phyloP scores from a whole-genome alignment of 1,284 basidiomycete species.

The Cryptococcus sp. region DNA sequence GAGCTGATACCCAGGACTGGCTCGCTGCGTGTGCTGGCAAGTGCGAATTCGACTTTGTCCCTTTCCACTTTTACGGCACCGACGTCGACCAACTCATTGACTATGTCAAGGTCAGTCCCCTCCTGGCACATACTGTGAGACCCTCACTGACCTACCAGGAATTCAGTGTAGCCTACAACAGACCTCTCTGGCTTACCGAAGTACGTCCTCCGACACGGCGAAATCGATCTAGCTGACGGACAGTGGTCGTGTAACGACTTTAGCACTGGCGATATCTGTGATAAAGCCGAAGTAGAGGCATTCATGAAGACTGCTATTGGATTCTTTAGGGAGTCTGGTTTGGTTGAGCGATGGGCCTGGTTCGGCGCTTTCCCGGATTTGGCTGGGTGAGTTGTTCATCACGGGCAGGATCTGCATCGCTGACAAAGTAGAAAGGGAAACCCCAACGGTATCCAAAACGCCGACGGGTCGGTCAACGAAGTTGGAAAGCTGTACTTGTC shows the following conservation, averaged over 20 bases:
- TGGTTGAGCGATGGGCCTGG: constrained; percentile 31
- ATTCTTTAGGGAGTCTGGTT: constrained; percentile 13
- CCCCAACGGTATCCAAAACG: constrained; percentile 21
- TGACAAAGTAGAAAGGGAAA: constrained; percentile 3
- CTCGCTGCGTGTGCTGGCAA: constrained; percentile 26
- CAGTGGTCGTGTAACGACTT: constrained; percentile 21
- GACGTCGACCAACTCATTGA: constrained; percentile 25
- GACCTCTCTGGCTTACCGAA: constrained; percentile 38
- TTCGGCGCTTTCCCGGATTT: constrained; percentile 29
- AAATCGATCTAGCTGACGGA: not conserved
- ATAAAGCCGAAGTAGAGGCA: constrained; percentile 15
- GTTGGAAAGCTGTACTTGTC: constrained; percentile 23
- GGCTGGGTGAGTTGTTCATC: not conserved
- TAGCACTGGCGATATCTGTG: constrained; percentile 17
- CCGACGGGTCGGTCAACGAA: constrained; percentile 22
- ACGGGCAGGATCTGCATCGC: not conserved
- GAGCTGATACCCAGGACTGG: constrained; percentile 17
- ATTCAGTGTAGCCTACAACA: constrained; percentile 5
- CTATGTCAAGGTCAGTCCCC: constrained; percentile 22
- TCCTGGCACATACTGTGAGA: constrained; percentile 11
- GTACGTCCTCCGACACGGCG: not conserved
- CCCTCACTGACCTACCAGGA: constrained; percentile 3
- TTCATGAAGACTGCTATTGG: constrained; percentile 31
- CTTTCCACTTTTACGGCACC: constrained; percentile 37
- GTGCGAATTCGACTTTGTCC: constrained; percentile 35